Evolutionary conservation across 1,284 basidiomycete genomes (phyloP).

Genomic region (Paramarasmius palmivorus): DNA sequence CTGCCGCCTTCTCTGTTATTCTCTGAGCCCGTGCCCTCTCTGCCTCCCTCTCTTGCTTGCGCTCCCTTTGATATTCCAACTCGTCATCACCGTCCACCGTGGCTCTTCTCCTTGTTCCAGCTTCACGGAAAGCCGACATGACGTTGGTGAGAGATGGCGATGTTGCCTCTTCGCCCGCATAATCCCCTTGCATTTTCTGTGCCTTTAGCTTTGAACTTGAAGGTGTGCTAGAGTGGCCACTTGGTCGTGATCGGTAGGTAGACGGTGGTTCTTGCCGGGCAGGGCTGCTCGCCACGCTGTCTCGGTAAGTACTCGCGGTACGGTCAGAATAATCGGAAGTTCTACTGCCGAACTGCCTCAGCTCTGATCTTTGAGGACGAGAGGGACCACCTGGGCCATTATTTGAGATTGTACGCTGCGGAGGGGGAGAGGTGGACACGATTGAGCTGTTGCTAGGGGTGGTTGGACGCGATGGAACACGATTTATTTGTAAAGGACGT

Average conservation of each 20-base stretch:
- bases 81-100: slow-evolving; percentile 54
- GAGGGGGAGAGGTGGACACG: slow-evolving; percentile 29
- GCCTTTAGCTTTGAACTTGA: slow-evolving; percentile 29
- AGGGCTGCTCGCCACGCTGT: slow-evolving; percentile 39
- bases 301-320: slow-evolving; percentile 38
- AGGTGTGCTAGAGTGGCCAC: slow-evolving; percentile 21
- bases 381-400: slow-evolving; percentile 47
- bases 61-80: slow-evolving; percentile 50
- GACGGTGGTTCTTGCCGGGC: slow-evolving; percentile 26
- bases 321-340: slow-evolving; percentile 45
- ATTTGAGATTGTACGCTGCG: slow-evolving; percentile 25
- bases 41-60: slow-evolving; percentile 56
- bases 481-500: slow-evolving; percentile 56
- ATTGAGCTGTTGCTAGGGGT: slow-evolving; percentile 39
- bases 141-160: slow-evolving; percentile 55
- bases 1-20: slow-evolving; percentile 66
- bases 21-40: slow-evolving; percentile 62
- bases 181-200: slow-evolving; percentile 34
- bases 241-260: slow-evolving; percentile 28
- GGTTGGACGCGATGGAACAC: slow-evolving; percentile 43
- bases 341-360: slow-evolving; percentile 38
- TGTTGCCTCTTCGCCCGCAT: slow-evolving; percentile 37
- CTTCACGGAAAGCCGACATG: slow-evolving; percentile 67
- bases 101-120: slow-evolving; percentile 57
- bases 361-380: slow-evolving; percentile 58